phyloP scores from a whole-genome alignment of 1,284 basidiomycete species.

The Heterobasidion irregulare region DNA sequence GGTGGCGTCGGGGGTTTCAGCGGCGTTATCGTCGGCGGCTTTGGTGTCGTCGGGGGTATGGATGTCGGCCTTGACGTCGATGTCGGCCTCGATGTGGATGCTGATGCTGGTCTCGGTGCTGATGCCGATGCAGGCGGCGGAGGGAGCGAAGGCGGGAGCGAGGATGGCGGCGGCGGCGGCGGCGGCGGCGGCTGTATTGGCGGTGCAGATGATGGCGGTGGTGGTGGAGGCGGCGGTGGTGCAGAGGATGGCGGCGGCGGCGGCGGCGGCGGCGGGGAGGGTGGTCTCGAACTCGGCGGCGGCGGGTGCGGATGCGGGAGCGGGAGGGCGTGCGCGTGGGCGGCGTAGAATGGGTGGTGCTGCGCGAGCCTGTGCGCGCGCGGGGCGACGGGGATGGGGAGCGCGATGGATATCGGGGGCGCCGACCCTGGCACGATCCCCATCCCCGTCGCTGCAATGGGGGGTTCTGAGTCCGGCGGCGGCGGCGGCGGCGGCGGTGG shows the following conservation, averaged over 20 bases:
- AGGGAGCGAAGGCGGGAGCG: constrained; percentile 16
- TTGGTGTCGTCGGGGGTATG: constrained; percentile 5
- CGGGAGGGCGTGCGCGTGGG: constrained; percentile 15
- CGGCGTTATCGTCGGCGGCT: too few relatives aligned
- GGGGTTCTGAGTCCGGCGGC: constrained; percentile 8
- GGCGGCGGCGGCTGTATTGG: constrained; percentile 6
- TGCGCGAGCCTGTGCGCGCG: too few relatives aligned
- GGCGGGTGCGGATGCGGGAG: constrained; percentile 3
- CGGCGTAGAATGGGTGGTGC: background rate
- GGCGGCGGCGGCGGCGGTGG: constrained; percentile 15
- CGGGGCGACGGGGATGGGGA: background rate
- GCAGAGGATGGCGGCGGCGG: constrained; percentile 1
- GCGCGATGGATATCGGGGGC: background rate
- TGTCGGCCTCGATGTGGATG: too few relatives aligned
- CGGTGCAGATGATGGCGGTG: constrained; percentile 14
- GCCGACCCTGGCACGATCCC: too few relatives aligned
- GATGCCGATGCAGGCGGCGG: constrained; percentile 17
- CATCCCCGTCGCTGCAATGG: too few relatives aligned
- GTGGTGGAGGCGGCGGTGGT: constrained; percentile 13
- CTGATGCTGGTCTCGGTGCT: constrained; percentile 5
- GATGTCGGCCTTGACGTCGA: constrained; percentile 17
- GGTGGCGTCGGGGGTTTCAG: constrained; percentile 6
- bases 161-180: constrained; percentile 8
- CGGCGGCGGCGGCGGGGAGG: constrained; percentile 14
- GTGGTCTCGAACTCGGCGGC: constrained; percentile 7